These are phyloP conservation scores for Pulveroboletus sp. DNA, from an alignment of 768 basidiomycete species.

Conservation along the genomic window DNA sequence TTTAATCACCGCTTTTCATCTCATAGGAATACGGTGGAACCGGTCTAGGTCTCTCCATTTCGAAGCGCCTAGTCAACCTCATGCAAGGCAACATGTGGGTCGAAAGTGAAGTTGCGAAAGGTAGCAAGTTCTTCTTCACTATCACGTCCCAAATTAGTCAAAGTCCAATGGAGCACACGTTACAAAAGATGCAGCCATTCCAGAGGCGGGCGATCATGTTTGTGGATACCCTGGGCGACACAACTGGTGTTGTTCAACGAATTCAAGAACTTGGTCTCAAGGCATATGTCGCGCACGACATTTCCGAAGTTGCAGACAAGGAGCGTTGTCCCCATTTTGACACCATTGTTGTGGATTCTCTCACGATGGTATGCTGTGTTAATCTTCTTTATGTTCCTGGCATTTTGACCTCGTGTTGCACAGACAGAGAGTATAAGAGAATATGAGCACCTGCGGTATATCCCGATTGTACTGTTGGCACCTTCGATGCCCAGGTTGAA, in stretches of 20 bases:
- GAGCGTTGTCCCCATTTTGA: constrained; percentile 85
- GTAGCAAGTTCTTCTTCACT: constrained; percentile 95
- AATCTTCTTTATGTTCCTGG: background rate
- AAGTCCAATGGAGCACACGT: constrained; percentile 65
- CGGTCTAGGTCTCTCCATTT: constrained; percentile 93
- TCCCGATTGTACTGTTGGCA: constrained; percentile 88
- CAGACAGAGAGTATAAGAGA: constrained; percentile 90
- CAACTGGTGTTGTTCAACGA: constrained; percentile 67
- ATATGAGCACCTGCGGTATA: constrained; percentile 91
- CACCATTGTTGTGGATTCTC: constrained; percentile 91
- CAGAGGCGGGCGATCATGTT: constrained; percentile 85
- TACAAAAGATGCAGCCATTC: constrained; percentile 82
- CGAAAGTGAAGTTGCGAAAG: constrained; percentile 87
- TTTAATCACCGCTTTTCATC: constrained; percentile 14
- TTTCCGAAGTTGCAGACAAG: constrained; percentile 79
- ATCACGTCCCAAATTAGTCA: constrained; percentile 82
- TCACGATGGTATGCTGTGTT: constrained; percentile 62
- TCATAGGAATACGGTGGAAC: constrained; percentile 93
- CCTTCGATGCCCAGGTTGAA: constrained; percentile 74
- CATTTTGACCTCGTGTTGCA: constrained; percentile 15
- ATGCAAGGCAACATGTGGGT: constrained; percentile 99
- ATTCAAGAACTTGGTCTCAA: constrained; percentile 77
- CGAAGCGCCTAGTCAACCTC: constrained; percentile 91
- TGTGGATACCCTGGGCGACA: constrained; percentile 79
- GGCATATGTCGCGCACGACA: constrained; percentile 69